Conservation (phyloP, 176 grass and related monocot species). For the Miscanthus lutarioriparius region DNA sequence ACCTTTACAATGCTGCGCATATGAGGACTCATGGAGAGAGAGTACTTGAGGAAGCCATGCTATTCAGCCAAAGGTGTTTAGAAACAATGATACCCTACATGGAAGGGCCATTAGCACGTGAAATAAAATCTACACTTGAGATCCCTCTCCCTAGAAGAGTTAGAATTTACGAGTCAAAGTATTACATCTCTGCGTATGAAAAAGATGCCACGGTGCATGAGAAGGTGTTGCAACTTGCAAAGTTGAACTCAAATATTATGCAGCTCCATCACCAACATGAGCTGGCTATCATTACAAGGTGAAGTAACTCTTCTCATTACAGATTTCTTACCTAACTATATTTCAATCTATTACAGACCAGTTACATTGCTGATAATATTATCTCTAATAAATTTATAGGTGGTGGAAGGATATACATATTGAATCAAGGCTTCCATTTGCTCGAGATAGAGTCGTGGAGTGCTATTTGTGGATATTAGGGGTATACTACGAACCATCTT, state of each 20-base stretch:
- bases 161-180: background rate
- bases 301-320: background rate
- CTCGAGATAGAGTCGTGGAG: background rate
- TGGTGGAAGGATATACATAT: background rate
- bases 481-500: background rate
- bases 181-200: background rate
- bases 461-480: background rate
- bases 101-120: background rate
- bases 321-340: no score
- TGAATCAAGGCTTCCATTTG: background rate
- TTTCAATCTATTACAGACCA: no score
- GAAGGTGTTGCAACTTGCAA: background rate
- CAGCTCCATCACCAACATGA: background rate
- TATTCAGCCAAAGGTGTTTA: background rate
- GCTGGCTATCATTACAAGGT: background rate
- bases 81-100: background rate
- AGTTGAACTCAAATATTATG: background rate
- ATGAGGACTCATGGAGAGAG: background rate
- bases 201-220: background rate
- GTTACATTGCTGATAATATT: background rate
- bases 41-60: background rate
- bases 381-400: background rate
- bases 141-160: slow-evolving; percentile 4
- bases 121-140: background rate
- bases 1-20: background rate